Evolutionary conservation across 2,329 filamentous ascomycete species (phyloP).

Genomic region (Fusarium redolens): DNA sequence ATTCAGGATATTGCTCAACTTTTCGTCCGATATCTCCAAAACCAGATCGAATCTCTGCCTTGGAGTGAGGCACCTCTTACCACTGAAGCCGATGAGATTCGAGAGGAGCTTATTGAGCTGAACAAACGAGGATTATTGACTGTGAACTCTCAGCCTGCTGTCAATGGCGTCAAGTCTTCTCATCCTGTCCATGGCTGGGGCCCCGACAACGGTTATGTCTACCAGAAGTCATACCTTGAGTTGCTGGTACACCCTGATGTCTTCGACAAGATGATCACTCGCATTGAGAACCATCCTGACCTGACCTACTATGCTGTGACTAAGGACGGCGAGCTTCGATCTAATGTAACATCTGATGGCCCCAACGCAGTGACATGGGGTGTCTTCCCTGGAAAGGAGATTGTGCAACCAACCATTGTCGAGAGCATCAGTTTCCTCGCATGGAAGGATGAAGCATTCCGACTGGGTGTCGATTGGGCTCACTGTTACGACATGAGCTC

Average conservation of each 20-base stretch:
- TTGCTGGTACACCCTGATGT: constrained; percentile 85
- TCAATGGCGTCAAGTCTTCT: constrained; percentile 89
- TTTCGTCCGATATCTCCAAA: constrained; percentile 87
- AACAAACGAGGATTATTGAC: constrained; percentile 91
- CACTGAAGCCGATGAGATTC: constrained; percentile 82
- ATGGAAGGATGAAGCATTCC: constrained; percentile 98
- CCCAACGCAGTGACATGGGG: constrained; percentile 99
- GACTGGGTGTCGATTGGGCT: constrained; percentile 92
- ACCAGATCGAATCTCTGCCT: constrained; percentile 83
- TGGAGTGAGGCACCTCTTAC: constrained; percentile 95
- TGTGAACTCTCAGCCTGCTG: constrained; percentile 96
- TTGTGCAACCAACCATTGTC: constrained; percentile 99
- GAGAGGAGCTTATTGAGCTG: constrained; percentile 79
- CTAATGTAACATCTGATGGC: constrained; percentile 85
- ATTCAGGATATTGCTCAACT: constrained; percentile 83
- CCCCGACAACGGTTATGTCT: constrained; percentile 93
- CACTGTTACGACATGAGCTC: constrained; percentile 84
- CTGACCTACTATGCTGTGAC: constrained; percentile 96
- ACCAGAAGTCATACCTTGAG: constrained; percentile 98
- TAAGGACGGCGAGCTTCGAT: constrained; percentile 82
- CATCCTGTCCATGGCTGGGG: constrained; percentile 94
- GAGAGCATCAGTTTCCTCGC: constrained; percentile 97
- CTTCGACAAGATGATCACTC: constrained; percentile 79
- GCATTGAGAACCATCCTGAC: constrained; percentile 81
- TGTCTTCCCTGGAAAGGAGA: constrained; percentile 98